Percentiles rank a stretch among this genome's conserved stretches.
Conservation (phyloP, 2,329 filamentous ascomycete genomes). For the Colletotrichum somersetense region DNA sequence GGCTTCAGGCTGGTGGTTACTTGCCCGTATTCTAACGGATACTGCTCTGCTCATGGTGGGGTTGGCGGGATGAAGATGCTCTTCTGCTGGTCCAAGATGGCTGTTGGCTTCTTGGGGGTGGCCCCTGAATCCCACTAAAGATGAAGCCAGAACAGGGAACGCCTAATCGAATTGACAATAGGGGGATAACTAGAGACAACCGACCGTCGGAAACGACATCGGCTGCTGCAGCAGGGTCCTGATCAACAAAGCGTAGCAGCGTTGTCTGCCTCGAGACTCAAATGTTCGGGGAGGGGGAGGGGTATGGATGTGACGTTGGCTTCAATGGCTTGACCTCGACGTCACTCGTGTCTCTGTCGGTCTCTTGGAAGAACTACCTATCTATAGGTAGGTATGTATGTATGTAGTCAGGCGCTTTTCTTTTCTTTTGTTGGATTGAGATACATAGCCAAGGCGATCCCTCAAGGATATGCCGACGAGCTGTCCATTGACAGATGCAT, state of each 20-base stretch:
- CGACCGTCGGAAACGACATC: background rate
- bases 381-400: too few species aligned
- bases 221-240: background rate
- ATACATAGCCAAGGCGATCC: background rate
- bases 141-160: background rate
- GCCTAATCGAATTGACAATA: background rate
- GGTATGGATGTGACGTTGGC: conserved; percentile 1
- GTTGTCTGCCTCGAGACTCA: background rate
- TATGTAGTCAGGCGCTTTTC: background rate
- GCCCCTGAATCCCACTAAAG: background rate
- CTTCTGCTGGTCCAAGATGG: background rate
- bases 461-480: background rate
- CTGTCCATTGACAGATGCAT: background rate
- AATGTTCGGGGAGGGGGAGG: background rate
- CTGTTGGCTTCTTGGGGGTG: background rate
- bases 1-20: background rate
- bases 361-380: background rate
- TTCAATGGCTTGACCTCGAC: background rate
- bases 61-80: background rate
- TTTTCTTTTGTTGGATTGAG: background rate
- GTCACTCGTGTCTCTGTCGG: background rate
- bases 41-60: background rate
- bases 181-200: too few species aligned
- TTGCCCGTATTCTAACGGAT: background rate
- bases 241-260: background rate